Conservation (phyloP, 495 filamentous ascomycete species). For the Annulohypoxylon bovei region DNA sequence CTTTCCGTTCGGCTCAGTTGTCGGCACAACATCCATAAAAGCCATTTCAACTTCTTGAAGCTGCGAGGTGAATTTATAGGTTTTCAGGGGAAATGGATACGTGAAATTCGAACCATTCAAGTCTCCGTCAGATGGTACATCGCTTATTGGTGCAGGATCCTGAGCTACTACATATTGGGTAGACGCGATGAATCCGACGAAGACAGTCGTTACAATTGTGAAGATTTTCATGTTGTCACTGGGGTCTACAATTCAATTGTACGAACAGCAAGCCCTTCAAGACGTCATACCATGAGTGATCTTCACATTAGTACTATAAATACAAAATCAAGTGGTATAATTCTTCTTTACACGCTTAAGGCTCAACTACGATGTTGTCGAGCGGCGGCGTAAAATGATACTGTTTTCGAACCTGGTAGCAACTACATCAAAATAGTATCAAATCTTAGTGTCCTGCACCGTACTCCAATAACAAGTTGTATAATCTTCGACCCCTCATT, state of each 20-base stretch:
- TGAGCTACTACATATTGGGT: slow-evolving; percentile 19
- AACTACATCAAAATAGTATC: background rate
- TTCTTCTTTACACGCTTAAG: background rate
- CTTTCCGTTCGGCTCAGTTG: slow-evolving; percentile 35
- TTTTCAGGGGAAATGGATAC: slow-evolving; percentile 54
- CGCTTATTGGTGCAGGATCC: slow-evolving; percentile 36
- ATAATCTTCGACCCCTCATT: slow-evolving; percentile 28
- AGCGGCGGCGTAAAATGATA: background rate
- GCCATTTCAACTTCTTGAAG: slow-evolving; percentile 53
- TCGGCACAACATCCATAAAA: slow-evolving; percentile 56
- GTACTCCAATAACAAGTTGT: slow-evolving; percentile 25
- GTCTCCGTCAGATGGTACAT: slow-evolving; percentile 44
- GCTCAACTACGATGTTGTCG: background rate
- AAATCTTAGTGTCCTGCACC: background rate
- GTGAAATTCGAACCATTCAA: slow-evolving; percentile 56
- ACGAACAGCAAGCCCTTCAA: background rate
- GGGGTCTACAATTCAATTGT: background rate
- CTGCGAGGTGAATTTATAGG: slow-evolving; percentile 53
- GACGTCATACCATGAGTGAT: background rate
- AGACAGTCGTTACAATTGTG: slow-evolving; percentile 12
- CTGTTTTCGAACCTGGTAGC: slow-evolving; percentile 8
- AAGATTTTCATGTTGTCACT: slow-evolving; percentile 22
- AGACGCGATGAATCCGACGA: slow-evolving; percentile 17
- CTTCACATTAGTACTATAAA: background rate
- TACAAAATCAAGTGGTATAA: background rate